Conservation (phyloP, 805 yeast genomes). For the Schizosaccharomyces lindneri region DNA sequence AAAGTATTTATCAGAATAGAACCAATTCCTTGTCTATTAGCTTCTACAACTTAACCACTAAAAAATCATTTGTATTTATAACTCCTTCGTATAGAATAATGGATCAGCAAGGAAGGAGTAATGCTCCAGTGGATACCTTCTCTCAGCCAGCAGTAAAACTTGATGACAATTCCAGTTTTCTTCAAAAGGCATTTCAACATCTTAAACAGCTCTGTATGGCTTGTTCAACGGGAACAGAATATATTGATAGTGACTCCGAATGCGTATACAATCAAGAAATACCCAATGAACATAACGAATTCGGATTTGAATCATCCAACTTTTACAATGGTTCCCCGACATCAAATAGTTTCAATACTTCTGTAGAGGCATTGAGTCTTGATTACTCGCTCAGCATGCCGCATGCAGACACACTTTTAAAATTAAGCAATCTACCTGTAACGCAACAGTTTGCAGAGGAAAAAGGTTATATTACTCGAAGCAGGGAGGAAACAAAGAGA, state of each 20-base stretch:
- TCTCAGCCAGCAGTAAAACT: too few species aligned
- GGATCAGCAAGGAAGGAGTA: neutral
- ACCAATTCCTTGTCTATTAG: too few species aligned
- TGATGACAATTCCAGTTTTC: neutral
- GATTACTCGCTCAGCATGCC: neutral
- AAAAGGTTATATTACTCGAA: neutral
- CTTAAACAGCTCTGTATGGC: neutral
- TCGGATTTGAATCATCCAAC: neutral
- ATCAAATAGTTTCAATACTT: neutral
- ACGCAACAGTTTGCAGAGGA: neutral
- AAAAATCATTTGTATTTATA: too few species aligned
- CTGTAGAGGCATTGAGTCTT: neutral
- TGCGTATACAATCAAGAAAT: neutral
- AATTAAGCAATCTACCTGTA: neutral
- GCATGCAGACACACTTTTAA: neutral
- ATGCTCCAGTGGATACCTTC: neutral
- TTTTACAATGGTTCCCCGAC: neutral
- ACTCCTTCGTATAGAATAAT: too few species aligned
- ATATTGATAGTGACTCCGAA: neutral
- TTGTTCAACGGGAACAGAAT: neutral
- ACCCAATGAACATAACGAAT: neutral
- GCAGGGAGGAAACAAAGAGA: neutral
- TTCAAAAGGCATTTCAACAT: neutral
- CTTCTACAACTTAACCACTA: too few species aligned
- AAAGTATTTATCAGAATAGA: too few species aligned